Conservation (phyloP, 768 basidiomycete genomes). For the Phanerochaete carnosa region DNA sequence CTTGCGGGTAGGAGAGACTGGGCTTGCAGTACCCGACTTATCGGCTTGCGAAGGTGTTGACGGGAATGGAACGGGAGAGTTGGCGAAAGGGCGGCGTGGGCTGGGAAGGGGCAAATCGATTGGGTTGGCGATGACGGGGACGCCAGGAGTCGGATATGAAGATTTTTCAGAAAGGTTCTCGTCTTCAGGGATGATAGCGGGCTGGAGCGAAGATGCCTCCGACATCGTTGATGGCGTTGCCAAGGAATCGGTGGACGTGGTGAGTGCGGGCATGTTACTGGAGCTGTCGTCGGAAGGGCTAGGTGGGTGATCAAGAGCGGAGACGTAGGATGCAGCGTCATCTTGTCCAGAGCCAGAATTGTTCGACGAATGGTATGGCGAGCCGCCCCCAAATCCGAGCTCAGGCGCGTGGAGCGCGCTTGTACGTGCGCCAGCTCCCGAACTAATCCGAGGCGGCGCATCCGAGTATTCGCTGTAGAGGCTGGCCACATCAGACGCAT, state of each 20-base stretch:
- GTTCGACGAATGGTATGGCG: slow-evolving; percentile 5
- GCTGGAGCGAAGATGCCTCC: slow-evolving; percentile 30
- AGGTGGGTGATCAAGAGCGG: slow-evolving; percentile 31
- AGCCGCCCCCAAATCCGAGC: background rate
- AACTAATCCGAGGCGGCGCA: background rate
- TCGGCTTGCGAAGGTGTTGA: slow-evolving; percentile 1
- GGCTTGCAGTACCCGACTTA: slow-evolving; percentile 28
- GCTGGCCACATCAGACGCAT: background rate
- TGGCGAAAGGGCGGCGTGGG: slow-evolving; percentile 11
- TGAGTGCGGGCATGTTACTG: slow-evolving; percentile 44
- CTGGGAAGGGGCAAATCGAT: slow-evolving; percentile 11
- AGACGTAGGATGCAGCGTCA: slow-evolving; percentile 24
- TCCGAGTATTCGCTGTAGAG: slow-evolving; percentile 6
- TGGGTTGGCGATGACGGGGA: slow-evolving; percentile 1
- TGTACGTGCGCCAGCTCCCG: background rate
- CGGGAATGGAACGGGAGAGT: slow-evolving; percentile 39
- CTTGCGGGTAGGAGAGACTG: slow-evolving; percentile 31
- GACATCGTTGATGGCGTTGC: slow-evolving; percentile 53
- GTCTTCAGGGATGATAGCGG: slow-evolving; percentile 1
- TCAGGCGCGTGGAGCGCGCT: slow-evolving; percentile 5
- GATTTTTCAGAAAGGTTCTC: background rate
- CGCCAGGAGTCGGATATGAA: background rate
- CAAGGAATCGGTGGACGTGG: slow-evolving; percentile 56
- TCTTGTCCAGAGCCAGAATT: slow-evolving; percentile 15
- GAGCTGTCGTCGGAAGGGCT: slow-evolving; percentile 31